A percentile compares a stretch with the other conserved stretches of the same genome.
Evolutionary conservation across 2,329 filamentous ascomycete species (phyloP).

Genomic region (Harringtonia lauricola): DNA sequence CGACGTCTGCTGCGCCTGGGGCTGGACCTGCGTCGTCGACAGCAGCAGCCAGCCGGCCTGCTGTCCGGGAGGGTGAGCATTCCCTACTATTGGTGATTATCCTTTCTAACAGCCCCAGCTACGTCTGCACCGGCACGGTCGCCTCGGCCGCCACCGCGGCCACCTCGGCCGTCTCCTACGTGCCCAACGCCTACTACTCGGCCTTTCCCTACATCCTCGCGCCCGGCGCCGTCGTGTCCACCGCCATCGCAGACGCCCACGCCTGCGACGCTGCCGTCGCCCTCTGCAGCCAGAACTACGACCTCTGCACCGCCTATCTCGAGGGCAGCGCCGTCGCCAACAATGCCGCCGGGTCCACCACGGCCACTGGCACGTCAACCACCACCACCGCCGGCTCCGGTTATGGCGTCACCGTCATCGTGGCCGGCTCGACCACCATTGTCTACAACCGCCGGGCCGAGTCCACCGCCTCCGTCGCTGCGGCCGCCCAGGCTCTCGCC

Average conservation of each 20-base stretch:
- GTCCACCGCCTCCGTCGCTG: slow-evolving; percentile 35
- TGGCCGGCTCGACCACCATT: slow-evolving; percentile 25
- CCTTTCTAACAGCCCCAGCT: slow-evolving; percentile 21
- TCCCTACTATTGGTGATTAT: neutral
- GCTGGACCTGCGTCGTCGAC: neutral
- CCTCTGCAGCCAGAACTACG: slow-evolving; percentile 42
- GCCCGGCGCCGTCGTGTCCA: slow-evolving; percentile 23
- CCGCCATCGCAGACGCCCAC: slow-evolving; percentile 36
- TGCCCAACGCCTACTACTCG: slow-evolving; percentile 45
- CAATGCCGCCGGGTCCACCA: neutral
- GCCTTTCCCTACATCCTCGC: slow-evolving; percentile 33
- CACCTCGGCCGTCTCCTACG: slow-evolving; percentile 32
- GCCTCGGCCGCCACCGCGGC: slow-evolving; percentile 24
- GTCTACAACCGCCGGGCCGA: slow-evolving; percentile 19
- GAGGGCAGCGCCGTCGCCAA: slow-evolving; percentile 16
- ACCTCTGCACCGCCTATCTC: slow-evolving; percentile 39
- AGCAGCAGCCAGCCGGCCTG: neutral
- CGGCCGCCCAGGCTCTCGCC: neutral
- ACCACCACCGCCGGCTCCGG: slow-evolving; percentile 7
- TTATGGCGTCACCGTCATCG: slow-evolving; percentile 44
- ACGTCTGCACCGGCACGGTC: slow-evolving; percentile 43
- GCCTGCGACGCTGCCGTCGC: slow-evolving; percentile 39
- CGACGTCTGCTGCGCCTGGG: neutral
- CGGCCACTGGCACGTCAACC: neutral
- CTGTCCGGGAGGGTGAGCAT: neutral